phyloP scores from a whole-genome alignment of 202 grass and related monocot species.

The Thinopyrum obtusiflorum region DNA sequence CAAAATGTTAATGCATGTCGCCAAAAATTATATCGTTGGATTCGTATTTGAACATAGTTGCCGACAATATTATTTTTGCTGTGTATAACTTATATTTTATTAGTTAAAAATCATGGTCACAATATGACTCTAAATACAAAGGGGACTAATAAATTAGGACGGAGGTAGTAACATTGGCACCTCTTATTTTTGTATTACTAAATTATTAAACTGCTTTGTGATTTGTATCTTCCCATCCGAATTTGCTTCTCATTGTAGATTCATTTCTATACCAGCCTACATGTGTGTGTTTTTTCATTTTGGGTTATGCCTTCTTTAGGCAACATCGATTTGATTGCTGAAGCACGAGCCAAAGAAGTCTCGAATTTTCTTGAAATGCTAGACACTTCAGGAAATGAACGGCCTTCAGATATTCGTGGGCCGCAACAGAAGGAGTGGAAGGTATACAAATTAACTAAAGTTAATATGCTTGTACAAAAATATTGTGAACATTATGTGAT shows the following conservation, averaged over 20 bases:
- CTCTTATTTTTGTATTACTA: neutral
- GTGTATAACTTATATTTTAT: too few species aligned
- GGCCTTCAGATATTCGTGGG: slow-evolving; percentile 29
- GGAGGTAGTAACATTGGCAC: neutral
- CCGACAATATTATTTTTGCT: too few species aligned
- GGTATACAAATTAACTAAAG: slow-evolving; percentile 37
- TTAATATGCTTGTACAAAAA: neutral
- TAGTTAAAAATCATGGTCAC: too few species aligned
- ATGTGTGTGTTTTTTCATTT: neutral
- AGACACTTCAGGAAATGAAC: slow-evolving; percentile 58
- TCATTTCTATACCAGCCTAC: slow-evolving; percentile 7
- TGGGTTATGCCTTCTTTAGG: slow-evolving; percentile 37
- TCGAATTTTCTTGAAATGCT: slow-evolving; percentile 89
- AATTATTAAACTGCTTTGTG: neutral
- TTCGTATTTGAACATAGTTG: too few species aligned
- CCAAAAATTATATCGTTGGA: too few species aligned
- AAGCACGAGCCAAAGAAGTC: slow-evolving; percentile 57
- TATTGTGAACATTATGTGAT: neutral
- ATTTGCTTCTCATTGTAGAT: neutral
- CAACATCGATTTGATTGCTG: slow-evolving; percentile 58
- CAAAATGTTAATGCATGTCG: too few species aligned
- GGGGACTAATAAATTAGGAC: too few species aligned
- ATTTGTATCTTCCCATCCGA: neutral
- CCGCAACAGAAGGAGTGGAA: slow-evolving; percentile 73
- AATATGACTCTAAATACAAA: too few species aligned